Percentiles rank a stretch among this genome's conserved stretches.
Conservation (phyloP, 2,329 filamentous ascomycete species). For the Furcasterigmium sp. region DNA sequence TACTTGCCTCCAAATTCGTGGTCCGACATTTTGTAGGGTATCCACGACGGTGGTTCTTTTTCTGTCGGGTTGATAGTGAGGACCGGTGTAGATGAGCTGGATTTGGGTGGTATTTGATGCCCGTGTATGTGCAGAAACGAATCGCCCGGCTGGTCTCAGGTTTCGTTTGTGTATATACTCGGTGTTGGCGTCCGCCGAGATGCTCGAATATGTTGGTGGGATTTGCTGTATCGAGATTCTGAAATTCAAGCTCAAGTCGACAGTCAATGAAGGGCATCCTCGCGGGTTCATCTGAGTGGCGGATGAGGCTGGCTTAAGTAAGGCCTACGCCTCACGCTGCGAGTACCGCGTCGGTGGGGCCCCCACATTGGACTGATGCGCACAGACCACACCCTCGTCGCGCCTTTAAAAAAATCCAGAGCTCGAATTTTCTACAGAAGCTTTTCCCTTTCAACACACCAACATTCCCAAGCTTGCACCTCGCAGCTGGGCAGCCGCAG, state of each 20-base stretch:
- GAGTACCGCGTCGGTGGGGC: background rate
- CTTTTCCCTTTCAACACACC: background rate
- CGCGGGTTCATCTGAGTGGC: too few species aligned
- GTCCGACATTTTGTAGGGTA: slow-evolving; percentile 52
- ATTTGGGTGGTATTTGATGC: background rate
- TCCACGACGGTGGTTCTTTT: background rate
- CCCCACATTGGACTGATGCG: background rate
- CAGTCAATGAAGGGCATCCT: too few species aligned
- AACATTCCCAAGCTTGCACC: background rate
- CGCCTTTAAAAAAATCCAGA: slow-evolving; percentile 2
- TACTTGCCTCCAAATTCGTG: slow-evolving; percentile 56
- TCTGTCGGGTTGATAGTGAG: too few species aligned
- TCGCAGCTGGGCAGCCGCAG: background rate
- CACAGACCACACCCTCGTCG: background rate
- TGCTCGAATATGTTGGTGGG: too few species aligned
- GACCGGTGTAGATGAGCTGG: too few species aligned
- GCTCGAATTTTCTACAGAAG: slow-evolving; percentile 1
- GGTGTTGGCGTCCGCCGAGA: too few species aligned
- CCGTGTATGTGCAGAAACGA: background rate
- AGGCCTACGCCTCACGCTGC: background rate
- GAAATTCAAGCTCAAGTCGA: too few species aligned
- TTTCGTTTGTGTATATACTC: too few species aligned
- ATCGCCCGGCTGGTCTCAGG: too few species aligned
- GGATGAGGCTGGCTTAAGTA: background rate
- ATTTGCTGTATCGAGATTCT: too few species aligned